These are phyloP conservation scores for Lepidium didymum DNA, from an alignment of 345 rosid species.

Conservation along the genomic window DNA sequence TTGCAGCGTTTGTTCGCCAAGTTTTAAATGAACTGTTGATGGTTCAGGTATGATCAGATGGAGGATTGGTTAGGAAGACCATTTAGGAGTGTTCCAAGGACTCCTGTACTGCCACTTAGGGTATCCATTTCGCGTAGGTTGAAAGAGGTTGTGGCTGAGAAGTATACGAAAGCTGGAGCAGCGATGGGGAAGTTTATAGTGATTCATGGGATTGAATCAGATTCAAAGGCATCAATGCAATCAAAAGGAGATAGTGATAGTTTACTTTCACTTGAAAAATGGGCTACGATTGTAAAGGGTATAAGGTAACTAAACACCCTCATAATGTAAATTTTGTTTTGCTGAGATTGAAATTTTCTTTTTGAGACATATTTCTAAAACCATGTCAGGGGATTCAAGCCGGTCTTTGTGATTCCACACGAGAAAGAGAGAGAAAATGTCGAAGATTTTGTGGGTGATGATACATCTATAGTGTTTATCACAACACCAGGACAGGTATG, in stretches of 20 bases:
- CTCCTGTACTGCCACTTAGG: constrained; percentile 51
- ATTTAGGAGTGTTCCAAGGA: constrained; percentile 70
- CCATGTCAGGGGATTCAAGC: constrained; percentile 51
- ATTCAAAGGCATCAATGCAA: constrained; percentile 92
- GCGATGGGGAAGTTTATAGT: constrained; percentile 77
- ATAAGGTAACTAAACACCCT: constrained; percentile 41
- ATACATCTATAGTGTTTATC: constrained; percentile 61
- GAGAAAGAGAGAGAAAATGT: constrained; percentile 88
- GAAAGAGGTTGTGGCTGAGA: constrained; percentile 66
- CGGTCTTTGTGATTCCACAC: constrained; percentile 80
- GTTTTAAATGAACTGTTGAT: background rate
- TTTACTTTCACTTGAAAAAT: constrained; percentile 58
- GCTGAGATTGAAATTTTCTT: background rate
- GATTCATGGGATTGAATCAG: constrained; percentile 92
- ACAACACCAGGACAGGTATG: constrained; percentile 90
- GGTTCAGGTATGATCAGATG: constrained; percentile 80
- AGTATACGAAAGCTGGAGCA: constrained; percentile 61
- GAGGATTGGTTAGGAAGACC: constrained; percentile 80
- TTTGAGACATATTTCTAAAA: background rate
- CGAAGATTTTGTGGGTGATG: constrained; percentile 72
- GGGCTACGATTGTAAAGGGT: constrained; percentile 57
- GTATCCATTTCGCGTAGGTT: constrained; percentile 75
- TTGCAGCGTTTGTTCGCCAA: background rate
- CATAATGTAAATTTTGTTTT: background rate
- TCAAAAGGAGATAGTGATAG: constrained; percentile 77